Evolutionary conservation across 1,284 basidiomycete species (phyloP), one percentile per base, ranked within the genome.

Genomic region (Coriolopsis trogii): DNA sequence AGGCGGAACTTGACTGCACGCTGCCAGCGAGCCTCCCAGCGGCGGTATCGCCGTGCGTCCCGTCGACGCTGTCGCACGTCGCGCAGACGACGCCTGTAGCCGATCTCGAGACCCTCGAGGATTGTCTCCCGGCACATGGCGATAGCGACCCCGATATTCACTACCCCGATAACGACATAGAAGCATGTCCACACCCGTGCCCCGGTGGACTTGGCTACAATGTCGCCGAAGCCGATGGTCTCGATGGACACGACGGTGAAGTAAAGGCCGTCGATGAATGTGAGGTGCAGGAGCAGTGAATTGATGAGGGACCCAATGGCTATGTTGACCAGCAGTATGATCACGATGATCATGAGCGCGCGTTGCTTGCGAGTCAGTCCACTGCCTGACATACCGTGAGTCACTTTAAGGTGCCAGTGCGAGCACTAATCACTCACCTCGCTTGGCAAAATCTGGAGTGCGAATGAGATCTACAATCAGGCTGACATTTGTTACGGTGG

Each of bases 171-270:
- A 0, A 75, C 73, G 23, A 79, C 73, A 55, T 87, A 89, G 44
- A 80, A 59, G 60, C 81, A 82, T 0, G 78, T 73, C 58, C 87
- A 87, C 9, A 84, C 59, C 15, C 81, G 80, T 3, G 79, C 72
- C 1, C 73, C 74, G 2, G 78, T 69, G 1, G 71, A 72, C 6
- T 49, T 49, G 0, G 89, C 86, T 4, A 73, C 67, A 39, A 92
- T 84, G 64, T 93, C 91, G 9, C 91, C 91, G 62, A 93, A 91
- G 0, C 91, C 91, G 30, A 93, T 82, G 2, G 87, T 87, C 65
- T 88, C 81, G 44, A 90, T 84, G 4, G 85, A 79, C 6, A 84
- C 82, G 23, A 89, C 73, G 4, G 85, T 83, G 63, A 89, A 89
- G 63, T 86, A 89, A 28, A 89, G 70, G 1, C 80, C 84, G 60